Percentiles rank a stretch among this genome's conserved stretches.
Evolutionary conservation across 495 filamentous ascomycete species (phyloP).

Genomic region (Penicillium goetzii): DNA sequence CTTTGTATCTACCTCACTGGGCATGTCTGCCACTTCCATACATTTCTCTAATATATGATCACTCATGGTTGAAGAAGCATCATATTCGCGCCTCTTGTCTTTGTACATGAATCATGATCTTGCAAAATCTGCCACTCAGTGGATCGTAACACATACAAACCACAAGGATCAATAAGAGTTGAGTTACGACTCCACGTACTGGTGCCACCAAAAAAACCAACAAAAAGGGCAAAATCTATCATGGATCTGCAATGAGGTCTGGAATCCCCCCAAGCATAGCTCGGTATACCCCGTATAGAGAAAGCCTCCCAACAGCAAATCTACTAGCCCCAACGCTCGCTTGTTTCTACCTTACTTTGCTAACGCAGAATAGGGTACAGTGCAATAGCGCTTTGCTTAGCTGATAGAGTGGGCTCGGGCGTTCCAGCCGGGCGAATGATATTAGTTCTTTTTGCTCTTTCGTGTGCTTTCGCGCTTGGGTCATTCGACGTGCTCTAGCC

Average conservation of each 20-base stretch:
- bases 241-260: conserved; percentile 5
- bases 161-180: background rate
- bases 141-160: background rate
- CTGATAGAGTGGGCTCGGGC: background rate
- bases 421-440: background rate
- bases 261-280: background rate
- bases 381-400: conserved; percentile 3
- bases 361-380: background rate
- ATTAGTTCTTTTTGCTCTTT: background rate
- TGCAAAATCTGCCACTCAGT: background rate
- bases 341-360: conserved; percentile 1
- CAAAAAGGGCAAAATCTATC: background rate
- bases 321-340: conserved; percentile 1
- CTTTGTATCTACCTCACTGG: conserved; percentile 8
- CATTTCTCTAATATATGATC: conserved; percentile 13
- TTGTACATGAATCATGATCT: conserved; percentile 3
- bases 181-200: background rate
- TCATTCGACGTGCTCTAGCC: conserved; percentile 5
- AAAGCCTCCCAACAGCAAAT: conserved; percentile 2
- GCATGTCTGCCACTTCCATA: conserved; percentile 7
- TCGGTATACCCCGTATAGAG: background rate
- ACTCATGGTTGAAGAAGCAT: background rate
- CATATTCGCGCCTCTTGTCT: background rate
- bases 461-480: conserved; percentile 2
- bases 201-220: background rate